Conservation (phyloP, 441 rosid genomes). For the Erodium chrysanthum region DNA sequence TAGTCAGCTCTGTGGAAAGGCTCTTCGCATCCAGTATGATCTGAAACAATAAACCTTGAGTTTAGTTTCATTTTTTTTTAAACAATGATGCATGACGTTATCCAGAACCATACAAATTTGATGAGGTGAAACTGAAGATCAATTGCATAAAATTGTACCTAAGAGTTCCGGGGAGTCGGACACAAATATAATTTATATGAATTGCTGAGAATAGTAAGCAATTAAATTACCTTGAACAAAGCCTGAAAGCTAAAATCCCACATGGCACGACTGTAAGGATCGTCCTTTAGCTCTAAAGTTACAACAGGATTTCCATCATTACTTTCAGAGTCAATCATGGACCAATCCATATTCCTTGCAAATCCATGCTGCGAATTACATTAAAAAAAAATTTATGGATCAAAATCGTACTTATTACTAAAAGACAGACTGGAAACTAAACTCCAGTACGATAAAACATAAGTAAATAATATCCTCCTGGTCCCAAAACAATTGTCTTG, state of each 20-base stretch:
- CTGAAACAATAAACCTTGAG: conserved; percentile 31
- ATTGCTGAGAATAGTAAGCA: conserved; percentile 8
- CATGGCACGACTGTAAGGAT: conserved; percentile 76
- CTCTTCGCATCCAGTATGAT: conserved; percentile 47
- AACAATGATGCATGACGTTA: too few relatives aligned
- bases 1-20: conserved; percentile 65
- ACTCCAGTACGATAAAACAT: not conserved
- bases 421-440: too few relatives aligned
- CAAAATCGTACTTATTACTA: conserved; percentile 5
- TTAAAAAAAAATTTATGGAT: conserved; percentile 9
- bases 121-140: too few relatives aligned
- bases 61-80: not conserved
- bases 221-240: conserved; percentile 44
- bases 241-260: conserved; percentile 90
- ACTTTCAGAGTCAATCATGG: conserved; percentile 48
- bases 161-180: not conserved
- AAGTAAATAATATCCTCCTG: not conserved
- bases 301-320: conserved; percentile 51
- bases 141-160: not conserved
- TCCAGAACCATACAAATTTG: too few relatives aligned
- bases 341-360: conserved; percentile 94
- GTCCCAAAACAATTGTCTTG: not conserved
- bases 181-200: too few relatives aligned
- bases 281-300: conserved; percentile 75
- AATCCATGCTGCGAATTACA: conserved; percentile 60